Conservation (phyloP, 768 basidiomycete genomes). For the Cystofilobasidium macerans region DNA sequence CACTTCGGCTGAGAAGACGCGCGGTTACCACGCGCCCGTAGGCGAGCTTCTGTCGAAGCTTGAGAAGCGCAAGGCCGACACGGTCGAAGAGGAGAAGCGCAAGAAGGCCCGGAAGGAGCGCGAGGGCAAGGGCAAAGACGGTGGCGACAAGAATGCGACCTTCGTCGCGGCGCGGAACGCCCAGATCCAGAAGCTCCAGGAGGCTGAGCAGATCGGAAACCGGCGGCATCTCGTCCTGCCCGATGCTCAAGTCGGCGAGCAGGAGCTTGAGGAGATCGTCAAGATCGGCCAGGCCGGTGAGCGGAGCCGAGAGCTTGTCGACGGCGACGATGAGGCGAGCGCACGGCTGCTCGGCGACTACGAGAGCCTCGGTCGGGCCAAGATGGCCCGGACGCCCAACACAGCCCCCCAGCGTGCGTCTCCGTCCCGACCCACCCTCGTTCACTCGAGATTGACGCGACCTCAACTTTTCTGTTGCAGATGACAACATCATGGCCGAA, state of each 20-base stretch:
- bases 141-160: conserved; percentile 65
- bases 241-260: conserved; percentile 81
- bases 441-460: neutral
- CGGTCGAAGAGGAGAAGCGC: conserved; percentile 57
- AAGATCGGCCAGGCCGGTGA: conserved; percentile 93
- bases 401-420: conserved; percentile 84
- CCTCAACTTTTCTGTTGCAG: conserved; percentile 41
- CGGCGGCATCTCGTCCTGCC: conserved; percentile 75
- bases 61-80: conserved; percentile 84
- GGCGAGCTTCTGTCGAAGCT: conserved; percentile 82
- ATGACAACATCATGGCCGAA: conserved; percentile 88
- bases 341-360: conserved; percentile 84
- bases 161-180: conserved; percentile 95
- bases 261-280: conserved; percentile 92
- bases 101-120: conserved; percentile 75
- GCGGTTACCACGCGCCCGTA: conserved; percentile 69
- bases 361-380: conserved; percentile 72
- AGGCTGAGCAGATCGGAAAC: conserved; percentile 88
- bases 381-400: conserved; percentile 85
- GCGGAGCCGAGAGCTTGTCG: conserved; percentile 72
- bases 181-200: conserved; percentile 94
- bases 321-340: conserved; percentile 61
- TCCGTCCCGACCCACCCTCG: neutral
- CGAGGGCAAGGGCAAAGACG: conserved; percentile 45
- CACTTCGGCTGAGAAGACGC: conserved; percentile 82